These are phyloP conservation scores for Candida anglica DNA, from an alignment of 805 yeast species.

Conservation along the genomic window DNA sequence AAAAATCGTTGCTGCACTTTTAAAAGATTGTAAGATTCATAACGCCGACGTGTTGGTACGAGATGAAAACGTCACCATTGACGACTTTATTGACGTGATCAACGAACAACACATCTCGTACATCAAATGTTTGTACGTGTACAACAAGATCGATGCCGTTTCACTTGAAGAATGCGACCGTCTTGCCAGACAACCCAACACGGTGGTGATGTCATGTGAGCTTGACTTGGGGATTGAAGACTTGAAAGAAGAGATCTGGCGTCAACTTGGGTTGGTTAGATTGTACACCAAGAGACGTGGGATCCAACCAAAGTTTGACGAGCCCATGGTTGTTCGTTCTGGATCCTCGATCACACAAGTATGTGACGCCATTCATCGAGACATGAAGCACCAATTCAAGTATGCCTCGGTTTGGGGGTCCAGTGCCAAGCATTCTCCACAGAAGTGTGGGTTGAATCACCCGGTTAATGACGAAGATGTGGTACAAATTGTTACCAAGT, in stretches of 20 bases:
- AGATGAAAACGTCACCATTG: conserved; percentile 86
- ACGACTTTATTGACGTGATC: conserved; percentile 85
- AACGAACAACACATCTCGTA: conserved; percentile 86
- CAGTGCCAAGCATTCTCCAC: conserved; percentile 92
- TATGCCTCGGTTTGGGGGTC: conserved; percentile 97
- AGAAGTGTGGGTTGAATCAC: conserved; percentile 89
- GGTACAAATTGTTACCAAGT: conserved; percentile 84
- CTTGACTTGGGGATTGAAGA: conserved; percentile 82
- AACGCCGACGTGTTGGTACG: conserved; percentile 90
- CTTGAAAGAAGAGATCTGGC: conserved; percentile 91
- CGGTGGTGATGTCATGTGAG: conserved; percentile 92
- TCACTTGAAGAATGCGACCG: conserved; percentile 92
- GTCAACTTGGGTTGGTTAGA: conserved; percentile 72
- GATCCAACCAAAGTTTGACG: conserved; percentile 70
- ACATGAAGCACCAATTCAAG: conserved; percentile 86
- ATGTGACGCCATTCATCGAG: conserved; percentile 89
- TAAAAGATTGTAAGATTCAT: conserved; percentile 85
- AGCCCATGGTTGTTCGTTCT: conserved; percentile 86
- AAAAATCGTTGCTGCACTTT: conserved; percentile 67
- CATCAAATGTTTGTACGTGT: conserved; percentile 87
- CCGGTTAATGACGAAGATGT: conserved; percentile 90
- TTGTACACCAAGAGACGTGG: conserved; percentile 90
- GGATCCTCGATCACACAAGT: conserved; percentile 78
- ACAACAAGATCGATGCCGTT: conserved; percentile 93
- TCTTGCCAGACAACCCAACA: conserved; percentile 87